Evolutionary conservation across 1,284 basidiomycete species (phyloP), one percentile per base, ranked within the genome.

Genomic region (Cutaneotrichosporon curvatum): DNA sequence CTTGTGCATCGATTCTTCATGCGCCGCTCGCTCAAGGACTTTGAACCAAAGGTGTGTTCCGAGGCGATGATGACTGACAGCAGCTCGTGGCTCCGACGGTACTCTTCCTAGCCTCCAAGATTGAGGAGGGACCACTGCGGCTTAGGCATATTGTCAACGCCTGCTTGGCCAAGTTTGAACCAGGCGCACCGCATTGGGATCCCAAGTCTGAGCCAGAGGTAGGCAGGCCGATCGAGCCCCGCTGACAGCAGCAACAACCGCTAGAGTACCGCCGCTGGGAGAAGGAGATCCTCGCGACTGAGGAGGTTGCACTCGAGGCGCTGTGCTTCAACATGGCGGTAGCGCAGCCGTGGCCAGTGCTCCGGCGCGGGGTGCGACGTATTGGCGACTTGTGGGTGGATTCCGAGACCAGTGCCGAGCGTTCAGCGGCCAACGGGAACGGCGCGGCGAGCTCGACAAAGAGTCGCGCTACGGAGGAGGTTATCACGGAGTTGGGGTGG

Each of bases 1-100:
- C 88, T 88, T 78, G 85, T 94, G 54, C 91, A 95, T 70, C 81
- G 91, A 12, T 95, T 95, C 72, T 95, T 87, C 73, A 91, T 95
- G 88, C 80, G 91, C 44, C 83, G 81, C 61, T 82, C 88, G n/a
- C 78, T 90, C 76, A 79, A 83, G 60, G 83, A 88, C 61, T 85
- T 87, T 66, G 79, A 83, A 21, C 49, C 61, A 16, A 50, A 59
- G 46, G 70, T 70, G 25, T 46, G 59, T 47, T 25, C 35, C 3
- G 8, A 8, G 4, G 2, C 8, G 12, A 19, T 16, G n/a, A 7
- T n/a, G 8, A 21, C 49, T 49, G 12, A 49, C 38, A 20, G n/a
- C 50, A 90, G 87, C 82, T 91, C 58, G 82, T 92, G 35, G 88
- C 90, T 19, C 86, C 87, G 1, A 80, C 89, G 2, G 88, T 88